Evolutionary conservation across 495 filamentous ascomycete genomes (phyloP).

Genomic region (Ascobolus immersus): DNA sequence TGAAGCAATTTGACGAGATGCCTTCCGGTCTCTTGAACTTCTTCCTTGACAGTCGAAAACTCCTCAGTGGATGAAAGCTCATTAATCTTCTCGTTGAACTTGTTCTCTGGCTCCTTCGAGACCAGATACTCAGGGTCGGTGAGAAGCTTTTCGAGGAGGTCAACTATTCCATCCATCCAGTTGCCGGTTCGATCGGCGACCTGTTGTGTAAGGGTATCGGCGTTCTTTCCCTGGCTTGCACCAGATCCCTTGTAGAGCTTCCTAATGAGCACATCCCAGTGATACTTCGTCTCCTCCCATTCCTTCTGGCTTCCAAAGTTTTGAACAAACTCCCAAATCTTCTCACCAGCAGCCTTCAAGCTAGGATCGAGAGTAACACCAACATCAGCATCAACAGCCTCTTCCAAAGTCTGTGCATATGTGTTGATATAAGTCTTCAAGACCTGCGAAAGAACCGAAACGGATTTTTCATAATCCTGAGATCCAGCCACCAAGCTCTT

Average conservation of each 20-base stretch:
- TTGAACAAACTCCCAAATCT: slow-evolving; percentile 56
- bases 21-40: slow-evolving; percentile 38
- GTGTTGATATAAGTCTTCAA: slow-evolving; percentile 51
- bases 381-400: slow-evolving; percentile 32
- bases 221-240: too few relatives aligned
- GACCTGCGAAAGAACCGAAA: slow-evolving; percentile 48
- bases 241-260: slow-evolving; percentile 55
- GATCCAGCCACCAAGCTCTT: too few relatives aligned
- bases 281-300: slow-evolving; percentile 48
- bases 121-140: slow-evolving; percentile 67
- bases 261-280: slow-evolving; percentile 39
- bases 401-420: slow-evolving; percentile 45
- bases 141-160: slow-evolving; percentile 53
- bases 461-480: slow-evolving; percentile 68
- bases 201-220: too few relatives aligned
- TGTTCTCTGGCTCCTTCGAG: slow-evolving; percentile 31
- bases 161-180: slow-evolving; percentile 46
- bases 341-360: too few relatives aligned
- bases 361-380: too few relatives aligned
- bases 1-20: slow-evolving; percentile 39
- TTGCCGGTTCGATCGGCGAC: too few relatives aligned
- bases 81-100: too few relatives aligned
- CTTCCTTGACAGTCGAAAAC: too few relatives aligned
- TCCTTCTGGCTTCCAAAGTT: slow-evolving; percentile 46
- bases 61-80: too few relatives aligned